Base-by-base conservation (phyloP, 202 grass and related monocot genomes). In the Hordeum pubiflorum region DNA sequence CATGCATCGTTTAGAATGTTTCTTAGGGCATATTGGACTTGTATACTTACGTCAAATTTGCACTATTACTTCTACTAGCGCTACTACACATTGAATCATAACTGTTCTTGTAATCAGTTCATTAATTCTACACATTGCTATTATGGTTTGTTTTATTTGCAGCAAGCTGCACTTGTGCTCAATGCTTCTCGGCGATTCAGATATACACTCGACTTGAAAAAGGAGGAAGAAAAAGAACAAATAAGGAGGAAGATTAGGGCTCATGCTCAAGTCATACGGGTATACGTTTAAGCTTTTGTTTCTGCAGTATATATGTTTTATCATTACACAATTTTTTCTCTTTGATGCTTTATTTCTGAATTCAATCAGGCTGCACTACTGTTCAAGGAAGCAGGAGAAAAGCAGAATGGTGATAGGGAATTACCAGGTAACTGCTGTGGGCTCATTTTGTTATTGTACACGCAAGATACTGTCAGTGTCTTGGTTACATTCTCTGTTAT, bases 181-280 rank as follows among this genome's bases (percentile, higher is more conserved):
- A 99, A 99, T 80, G 92, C 96, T 87, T 93, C 90, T 72, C 93
- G 96, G 26, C 87, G 96, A 63, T 99, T 99, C 80, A 96, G 96
- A 99, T 99, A 99, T 63, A 99, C 96, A 0, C 80, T 99, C 65
- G 92, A 99, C 86, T 85, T 99, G 73, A 91, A 91, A 85, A 93
- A 88, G 72, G 96, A 93, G 77, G 87, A 95, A 82, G 92, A 99
- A 78, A 99, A 96, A 64, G 96, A 99, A 43, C 89, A 84, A 6
- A 88, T 93, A 78, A 89, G 89, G 74, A 96, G 96, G 82, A 99
- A 95, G 57, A 89, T 99, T 72, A 89, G 96, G 78, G 86, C 96
- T 23, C 92, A 95, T 87, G 92, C 92, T 85, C 96, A 99, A 99
- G 96, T 99, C 65, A 99, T 99, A 81, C 69, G 90, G 81, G 96